A percentile compares a stretch with the other conserved stretches of the same genome.
phyloP scores from a whole-genome alignment of 345 rosid species.

The Eucalyptus rudis region DNA sequence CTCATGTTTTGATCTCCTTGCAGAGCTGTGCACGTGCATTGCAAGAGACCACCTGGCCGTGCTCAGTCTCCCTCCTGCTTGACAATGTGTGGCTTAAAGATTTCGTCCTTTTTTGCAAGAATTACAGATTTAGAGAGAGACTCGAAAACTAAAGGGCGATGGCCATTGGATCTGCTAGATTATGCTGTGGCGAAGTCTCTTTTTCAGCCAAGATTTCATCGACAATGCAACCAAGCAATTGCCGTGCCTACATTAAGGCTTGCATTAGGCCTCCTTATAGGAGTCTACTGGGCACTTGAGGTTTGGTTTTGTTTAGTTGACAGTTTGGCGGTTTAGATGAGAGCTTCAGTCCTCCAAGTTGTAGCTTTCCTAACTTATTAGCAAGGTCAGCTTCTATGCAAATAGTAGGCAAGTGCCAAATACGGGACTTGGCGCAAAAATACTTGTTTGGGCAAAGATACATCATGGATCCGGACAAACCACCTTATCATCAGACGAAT shows the following conservation, averaged over 20 bases:
- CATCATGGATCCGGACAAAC: not conserved
- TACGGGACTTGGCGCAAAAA: not conserved
- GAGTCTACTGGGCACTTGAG: not conserved
- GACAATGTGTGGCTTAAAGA: not conserved
- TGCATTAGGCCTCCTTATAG: not conserved
- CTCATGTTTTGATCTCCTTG: not conserved
- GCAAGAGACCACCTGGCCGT: not conserved
- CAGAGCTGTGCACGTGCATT: not conserved
- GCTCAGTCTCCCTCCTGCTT: not conserved
- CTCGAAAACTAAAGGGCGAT: not conserved
- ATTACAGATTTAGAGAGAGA: not conserved
- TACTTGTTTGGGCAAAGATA: not conserved
- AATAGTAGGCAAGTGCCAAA: not conserved
- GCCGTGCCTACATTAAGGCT: not conserved
- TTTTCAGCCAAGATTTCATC: not conserved
- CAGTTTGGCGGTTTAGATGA: not conserved
- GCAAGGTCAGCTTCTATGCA: not conserved
- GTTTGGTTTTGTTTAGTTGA: not conserved
- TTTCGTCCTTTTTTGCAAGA: not conserved
- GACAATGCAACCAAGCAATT: not conserved
- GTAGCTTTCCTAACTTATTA: not conserved
- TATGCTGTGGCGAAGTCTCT: not conserved
- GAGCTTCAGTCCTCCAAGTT: not conserved
- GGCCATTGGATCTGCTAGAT: not conserved
- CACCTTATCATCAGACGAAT: not conserved